Conservation (phyloP, 1,284 basidiomycete species). For the Golubevia pallescens region DNA sequence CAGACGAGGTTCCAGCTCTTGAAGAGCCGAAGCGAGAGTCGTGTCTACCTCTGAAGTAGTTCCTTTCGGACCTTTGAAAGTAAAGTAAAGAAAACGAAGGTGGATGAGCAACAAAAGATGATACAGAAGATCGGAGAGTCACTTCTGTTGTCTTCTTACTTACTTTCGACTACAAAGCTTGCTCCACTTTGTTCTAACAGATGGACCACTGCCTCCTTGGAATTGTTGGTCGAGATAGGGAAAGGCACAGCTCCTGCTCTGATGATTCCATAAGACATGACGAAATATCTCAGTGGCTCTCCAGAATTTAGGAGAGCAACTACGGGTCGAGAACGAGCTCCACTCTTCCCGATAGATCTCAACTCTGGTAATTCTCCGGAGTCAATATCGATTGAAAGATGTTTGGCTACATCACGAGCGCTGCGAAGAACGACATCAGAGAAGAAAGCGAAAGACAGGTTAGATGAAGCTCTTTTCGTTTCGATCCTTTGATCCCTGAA, state of each 20-base stretch:
- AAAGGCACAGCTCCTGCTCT: constrained; percentile 5
- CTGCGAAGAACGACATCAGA: not conserved
- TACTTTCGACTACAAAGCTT: too few species aligned
- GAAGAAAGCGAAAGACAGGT: not conserved
- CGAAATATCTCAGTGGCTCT: not conserved
- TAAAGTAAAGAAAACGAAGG: not conserved
- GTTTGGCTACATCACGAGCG: not conserved
- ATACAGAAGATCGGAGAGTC: not conserved
- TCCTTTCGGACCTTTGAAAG: too few species aligned
- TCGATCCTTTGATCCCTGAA: not conserved
- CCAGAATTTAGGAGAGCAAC: not conserved
- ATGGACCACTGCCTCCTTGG: not conserved
- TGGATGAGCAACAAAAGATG: not conserved
- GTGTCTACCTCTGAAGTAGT: not conserved
- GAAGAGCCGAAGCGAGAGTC: too few species aligned
- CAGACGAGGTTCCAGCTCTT: too few species aligned
- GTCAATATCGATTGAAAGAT: not conserved
- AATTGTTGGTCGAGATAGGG: constrained; percentile 2
- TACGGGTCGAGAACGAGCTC: not conserved
- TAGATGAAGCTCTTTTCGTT: not conserved
- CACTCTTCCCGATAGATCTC: not conserved
- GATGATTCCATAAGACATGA: not conserved
- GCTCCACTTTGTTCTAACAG: not conserved
- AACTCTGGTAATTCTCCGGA: not conserved
- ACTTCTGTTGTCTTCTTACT: not conserved